Conservation (phyloP, 176 grass and related monocot genomes). For the Oryza officinalis region DNA sequence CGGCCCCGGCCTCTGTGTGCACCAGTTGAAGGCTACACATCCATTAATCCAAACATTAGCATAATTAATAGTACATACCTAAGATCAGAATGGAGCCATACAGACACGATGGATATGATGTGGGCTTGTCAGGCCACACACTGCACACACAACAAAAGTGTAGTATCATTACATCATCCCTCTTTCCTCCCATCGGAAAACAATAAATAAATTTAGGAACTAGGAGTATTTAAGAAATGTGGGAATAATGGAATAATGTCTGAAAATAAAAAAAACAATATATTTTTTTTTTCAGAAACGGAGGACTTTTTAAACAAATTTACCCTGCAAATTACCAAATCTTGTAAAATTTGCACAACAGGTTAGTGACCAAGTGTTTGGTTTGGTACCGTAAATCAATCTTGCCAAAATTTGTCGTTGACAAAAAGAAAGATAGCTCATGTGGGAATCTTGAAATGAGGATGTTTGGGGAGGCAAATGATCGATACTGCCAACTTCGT, state of each 20-base stretch:
- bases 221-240: background rate
- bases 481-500: background rate
- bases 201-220: background rate
- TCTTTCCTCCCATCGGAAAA: background rate
- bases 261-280: background rate
- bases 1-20: constrained; percentile 18
- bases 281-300: background rate
- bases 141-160: background rate
- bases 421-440: no score
- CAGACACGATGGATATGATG: background rate
- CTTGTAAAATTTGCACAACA: no score
- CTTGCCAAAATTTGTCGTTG: no score
- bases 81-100: background rate
- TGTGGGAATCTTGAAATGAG: no score
- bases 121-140: background rate
- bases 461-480: no score
- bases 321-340: background rate
- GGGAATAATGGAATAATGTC: background rate
- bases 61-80: constrained; percentile 31
- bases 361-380: no score
- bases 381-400: no score
- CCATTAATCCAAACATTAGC: constrained; percentile 23
- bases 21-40: constrained; percentile 23
- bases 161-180: background rate
- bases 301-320: background rate